These are phyloP conservation scores for Cutaneotrichosporon sp. DNA, from an alignment of 1,284 basidiomycete genomes.

Conservation along the genomic window DNA sequence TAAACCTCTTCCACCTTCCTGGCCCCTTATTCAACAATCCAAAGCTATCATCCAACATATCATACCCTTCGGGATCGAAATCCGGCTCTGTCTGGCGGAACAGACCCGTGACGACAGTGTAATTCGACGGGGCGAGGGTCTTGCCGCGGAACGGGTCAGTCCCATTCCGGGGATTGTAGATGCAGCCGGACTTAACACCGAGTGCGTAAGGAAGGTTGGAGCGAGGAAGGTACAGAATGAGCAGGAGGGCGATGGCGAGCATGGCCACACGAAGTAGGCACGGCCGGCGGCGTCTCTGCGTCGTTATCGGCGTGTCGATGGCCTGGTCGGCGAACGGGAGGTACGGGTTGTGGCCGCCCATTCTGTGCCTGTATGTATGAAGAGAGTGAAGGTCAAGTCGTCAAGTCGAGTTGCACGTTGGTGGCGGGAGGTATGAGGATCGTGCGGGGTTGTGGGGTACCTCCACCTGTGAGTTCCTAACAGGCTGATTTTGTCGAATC, in stretches of 20 bases:
- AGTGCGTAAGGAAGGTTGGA: not conserved
- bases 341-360: too few species aligned
- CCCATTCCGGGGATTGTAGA: not conserved
- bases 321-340: too few species aligned
- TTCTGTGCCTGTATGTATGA: too few species aligned
- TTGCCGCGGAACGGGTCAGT: conserved; percentile 20
- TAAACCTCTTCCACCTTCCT: conserved; percentile 30
- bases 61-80: conserved; percentile 31
- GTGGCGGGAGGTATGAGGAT: too few species aligned
- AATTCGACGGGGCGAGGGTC: conserved; percentile 30
- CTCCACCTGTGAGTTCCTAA: too few species aligned
- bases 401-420: too few species aligned
- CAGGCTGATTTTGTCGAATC: too few species aligned
- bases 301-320: too few species aligned
- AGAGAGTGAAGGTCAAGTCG: too few species aligned
- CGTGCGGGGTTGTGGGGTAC: too few species aligned
- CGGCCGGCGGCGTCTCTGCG: too few species aligned
- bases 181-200: not conserved
- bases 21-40: conserved; percentile 42
- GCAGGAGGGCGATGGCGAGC: not conserved
- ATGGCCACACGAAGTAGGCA: too few species aligned
- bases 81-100: conserved; percentile 26
- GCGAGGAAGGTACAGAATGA: not conserved
- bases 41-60: conserved; percentile 37
- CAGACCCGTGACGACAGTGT: conserved; percentile 31